Evolutionary conservation across 2,329 filamentous ascomycete genomes (phyloP), one percentile per base, ranked within the genome.

Genomic region (Coniochaeta pulveracea): DNA sequence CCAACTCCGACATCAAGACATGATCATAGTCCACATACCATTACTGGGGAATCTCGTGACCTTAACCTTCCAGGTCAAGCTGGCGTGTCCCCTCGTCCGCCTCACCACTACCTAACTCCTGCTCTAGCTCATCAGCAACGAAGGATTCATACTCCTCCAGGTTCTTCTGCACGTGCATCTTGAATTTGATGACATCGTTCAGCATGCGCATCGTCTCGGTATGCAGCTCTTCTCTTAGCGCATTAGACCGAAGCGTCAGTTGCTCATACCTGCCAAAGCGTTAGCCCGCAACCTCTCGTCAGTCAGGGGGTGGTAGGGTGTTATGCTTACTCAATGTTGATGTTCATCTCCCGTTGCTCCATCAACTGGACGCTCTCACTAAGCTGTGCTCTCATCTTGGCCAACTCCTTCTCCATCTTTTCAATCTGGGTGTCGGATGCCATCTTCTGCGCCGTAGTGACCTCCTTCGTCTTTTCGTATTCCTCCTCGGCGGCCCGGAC

Each of bases 361-460:
- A 95, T 80, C 30, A 93, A 58, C 57, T 95, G 85, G 34, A 95
- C 82, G 21, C 79, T 86, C 55, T 95, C 89, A 3, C 76, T 80
- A 19, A 95, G 64, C 9, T 80, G 80, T 3, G 80, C 74, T 26
- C 88, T 73, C 85, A 96, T 93, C 54, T 86, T 85, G 29, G 84
- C 82, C n/a, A 98, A 64, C 55, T 98, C 88, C 58, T 94, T 95
- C 60, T 98, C 91, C 80, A 95, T 93, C 64, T 91, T 91, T 58
- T 98, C 91, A 47, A 98, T 94, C 55, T 96, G 89, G 7, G 88
- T 77, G 52, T 96, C 91, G 3, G 80, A 85, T 6, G 79, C 80
- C 52, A 89, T 74, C 60, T 93, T 93, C 54, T 94, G 85, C 12
- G 86, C 84, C 28, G 73, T 83, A 6, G 83, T 89, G 38, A 72